Evolutionary conservation across 495 filamentous ascomycete genomes (phyloP).

Genomic region (Pyrenula massariospora): DNA sequence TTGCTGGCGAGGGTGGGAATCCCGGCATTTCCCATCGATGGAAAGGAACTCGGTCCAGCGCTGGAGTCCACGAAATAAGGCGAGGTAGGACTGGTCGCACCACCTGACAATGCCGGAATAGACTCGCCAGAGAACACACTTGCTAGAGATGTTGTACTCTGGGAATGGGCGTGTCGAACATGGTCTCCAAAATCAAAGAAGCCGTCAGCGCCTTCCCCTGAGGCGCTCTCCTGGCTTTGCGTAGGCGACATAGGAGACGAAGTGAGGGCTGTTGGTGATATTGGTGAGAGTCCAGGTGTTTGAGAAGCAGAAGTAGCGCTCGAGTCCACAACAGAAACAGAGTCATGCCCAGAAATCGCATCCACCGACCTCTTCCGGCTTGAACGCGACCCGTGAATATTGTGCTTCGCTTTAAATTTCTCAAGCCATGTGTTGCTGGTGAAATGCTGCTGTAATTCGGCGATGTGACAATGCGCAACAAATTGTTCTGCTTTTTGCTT

Average conservation of each 20-base stretch:
- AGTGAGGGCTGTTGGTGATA: constrained; percentile 49
- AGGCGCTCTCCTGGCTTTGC: constrained; percentile 55
- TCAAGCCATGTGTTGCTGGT: constrained; percentile 77
- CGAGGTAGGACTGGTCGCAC: constrained; percentile 73
- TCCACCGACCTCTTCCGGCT: constrained; percentile 57
- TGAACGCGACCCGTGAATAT: constrained; percentile 52
- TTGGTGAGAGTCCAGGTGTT: constrained; percentile 64
- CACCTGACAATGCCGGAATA: constrained; percentile 55
- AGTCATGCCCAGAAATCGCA: constrained; percentile 37
- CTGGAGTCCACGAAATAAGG: constrained; percentile 59
- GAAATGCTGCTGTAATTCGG: constrained; percentile 66
- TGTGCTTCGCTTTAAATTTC: constrained; percentile 93
- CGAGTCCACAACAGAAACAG: constrained; percentile 25
- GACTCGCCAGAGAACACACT: constrained; percentile 37
- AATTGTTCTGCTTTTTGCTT: constrained; percentile 82
- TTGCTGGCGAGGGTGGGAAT: constrained; percentile 40
- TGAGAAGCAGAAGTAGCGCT: constrained; percentile 45
- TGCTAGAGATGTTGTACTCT: constrained; percentile 45
- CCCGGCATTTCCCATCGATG: constrained; percentile 51
- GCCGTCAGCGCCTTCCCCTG: constrained; percentile 35
- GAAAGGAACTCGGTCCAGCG: constrained; percentile 47
- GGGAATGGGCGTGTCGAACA: constrained; percentile 46
- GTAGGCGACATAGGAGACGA: constrained; percentile 58
- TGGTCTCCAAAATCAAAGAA: constrained; percentile 35
- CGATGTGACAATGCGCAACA: constrained; percentile 60